Base-by-base conservation (phyloP, 1,284 basidiomycete species). In the Moniliophthora roreri region DNA sequence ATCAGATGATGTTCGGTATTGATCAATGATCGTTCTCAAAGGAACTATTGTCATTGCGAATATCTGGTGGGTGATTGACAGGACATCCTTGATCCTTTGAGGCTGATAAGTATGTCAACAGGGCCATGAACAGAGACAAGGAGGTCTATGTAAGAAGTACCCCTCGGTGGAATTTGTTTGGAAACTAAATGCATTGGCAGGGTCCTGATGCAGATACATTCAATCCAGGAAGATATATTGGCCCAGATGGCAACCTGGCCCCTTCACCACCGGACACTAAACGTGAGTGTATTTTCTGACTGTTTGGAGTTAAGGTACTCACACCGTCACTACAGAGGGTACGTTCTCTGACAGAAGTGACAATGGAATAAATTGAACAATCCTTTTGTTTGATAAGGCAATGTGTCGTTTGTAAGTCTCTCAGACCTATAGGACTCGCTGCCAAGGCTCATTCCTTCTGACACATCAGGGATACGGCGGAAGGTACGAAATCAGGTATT, bases 1-100 rank as follows among this genome's bases (percentile, higher is more conserved):
- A 35, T 15, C 10, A 10, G 16, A 6, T n/a, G n/a, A 15, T 47
- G 2, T 28, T 26, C 2, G 20, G 16, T 48, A 6, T 38, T 20
- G 8, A 59, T 60, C 46, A 34, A 57, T 37, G n/a, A n/a, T 62
- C 48, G 63, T 68, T 15, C 63, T 63, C 2, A 42, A 18, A 57
- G 55, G 55, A 9, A 39, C 55, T 13, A 48, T 57, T 16, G 53
- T 58, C 16, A 50, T 66, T 39, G 57, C 58, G 7, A 66, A 66
- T 44, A 55, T 62, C 35, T 66, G 64, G 64, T 65, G 37, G 18
- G 58, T 51, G 23, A 16, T 32, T 5, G 6, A 3, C n/a, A 7
- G 1, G 21, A 24, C 6, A 9, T 44, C 28, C n/a, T 4, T 23
- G 4, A 34, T 20, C 20, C 16, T 34, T 32, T 32, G 16, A 1